Evolutionary conservation across 2,329 filamentous ascomycete species (phyloP).

Genomic region (Beauveria rudraprayagi): DNA sequence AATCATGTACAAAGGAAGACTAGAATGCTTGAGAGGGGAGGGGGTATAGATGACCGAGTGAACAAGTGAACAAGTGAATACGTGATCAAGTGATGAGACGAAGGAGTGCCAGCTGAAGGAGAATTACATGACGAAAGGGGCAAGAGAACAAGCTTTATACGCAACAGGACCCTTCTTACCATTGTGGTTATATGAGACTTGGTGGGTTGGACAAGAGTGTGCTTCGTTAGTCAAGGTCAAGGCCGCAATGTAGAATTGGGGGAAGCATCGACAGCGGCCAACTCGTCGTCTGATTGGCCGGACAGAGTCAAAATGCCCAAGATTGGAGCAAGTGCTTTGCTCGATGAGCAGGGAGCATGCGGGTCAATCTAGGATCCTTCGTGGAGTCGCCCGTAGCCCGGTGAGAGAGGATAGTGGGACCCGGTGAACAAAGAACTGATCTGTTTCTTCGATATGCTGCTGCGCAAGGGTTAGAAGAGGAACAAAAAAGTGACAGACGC

Average conservation of each 20-base stretch:
- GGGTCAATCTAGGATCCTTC: constrained; percentile 9
- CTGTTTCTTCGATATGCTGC: not conserved
- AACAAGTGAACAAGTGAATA: too few species aligned
- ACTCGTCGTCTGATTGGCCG: not conserved
- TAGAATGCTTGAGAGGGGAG: too few species aligned
- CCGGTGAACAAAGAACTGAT: constrained; percentile 7
- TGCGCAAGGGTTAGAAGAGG: not conserved
- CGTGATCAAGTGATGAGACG: not conserved
- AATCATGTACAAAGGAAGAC: not conserved
- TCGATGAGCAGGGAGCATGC: constrained; percentile 2
- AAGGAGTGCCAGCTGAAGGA: not conserved
- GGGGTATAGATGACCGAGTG: not conserved
- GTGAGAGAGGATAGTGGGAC: constrained; percentile 9
- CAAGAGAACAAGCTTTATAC: constrained; percentile 7
- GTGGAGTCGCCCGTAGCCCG: constrained; percentile 3
- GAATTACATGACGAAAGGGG: not conserved
- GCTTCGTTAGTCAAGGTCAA: not conserved
- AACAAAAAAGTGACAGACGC: not conserved
- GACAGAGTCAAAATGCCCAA: not conserved
- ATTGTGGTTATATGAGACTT: constrained; percentile 6
- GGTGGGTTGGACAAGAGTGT: constrained; percentile 9
- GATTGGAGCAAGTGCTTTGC: not conserved
- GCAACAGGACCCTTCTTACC: constrained; percentile 1
- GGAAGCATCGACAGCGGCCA: not conserved
- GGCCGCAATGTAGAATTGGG: not conserved